These are phyloP conservation scores for Podosphaera fusca DNA, from an alignment of 2,329 filamentous ascomycete genomes.

Conservation along the genomic window DNA sequence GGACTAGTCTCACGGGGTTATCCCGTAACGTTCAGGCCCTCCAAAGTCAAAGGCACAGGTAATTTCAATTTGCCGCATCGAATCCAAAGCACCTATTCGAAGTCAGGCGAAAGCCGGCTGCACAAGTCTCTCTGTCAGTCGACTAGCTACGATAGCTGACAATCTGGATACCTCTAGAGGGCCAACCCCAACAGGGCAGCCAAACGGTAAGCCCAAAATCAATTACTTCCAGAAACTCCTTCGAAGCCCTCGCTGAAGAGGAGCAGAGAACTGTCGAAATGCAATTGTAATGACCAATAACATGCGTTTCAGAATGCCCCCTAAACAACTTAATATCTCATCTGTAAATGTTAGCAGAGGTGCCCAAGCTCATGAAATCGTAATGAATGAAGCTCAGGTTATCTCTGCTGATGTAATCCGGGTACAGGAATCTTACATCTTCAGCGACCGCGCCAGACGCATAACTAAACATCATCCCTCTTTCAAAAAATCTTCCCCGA, in stretches of 20 bases:
- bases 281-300: background rate
- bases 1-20: no score
- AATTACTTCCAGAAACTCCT: background rate
- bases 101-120: no score
- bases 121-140: no score
- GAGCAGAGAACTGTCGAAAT: background rate
- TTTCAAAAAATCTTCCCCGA: background rate
- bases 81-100: no score
- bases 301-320: background rate
- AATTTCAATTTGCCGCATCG: no score
- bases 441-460: background rate
- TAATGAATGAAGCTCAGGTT: background rate
- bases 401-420: background rate
- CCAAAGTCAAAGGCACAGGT: no score
- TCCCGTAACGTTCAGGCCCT: no score
- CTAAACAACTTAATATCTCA: background rate
- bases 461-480: background rate
- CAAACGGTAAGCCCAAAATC: no score
- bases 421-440: background rate
- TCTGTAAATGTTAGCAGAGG: background rate
- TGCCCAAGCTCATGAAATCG: background rate
- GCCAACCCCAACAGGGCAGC: no score
- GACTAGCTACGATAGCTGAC: no score
- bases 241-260: background rate
- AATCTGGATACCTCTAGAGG: no score